Conservation (phyloP, 176 grass and related monocot species). For the Phragmites australis region DNA sequence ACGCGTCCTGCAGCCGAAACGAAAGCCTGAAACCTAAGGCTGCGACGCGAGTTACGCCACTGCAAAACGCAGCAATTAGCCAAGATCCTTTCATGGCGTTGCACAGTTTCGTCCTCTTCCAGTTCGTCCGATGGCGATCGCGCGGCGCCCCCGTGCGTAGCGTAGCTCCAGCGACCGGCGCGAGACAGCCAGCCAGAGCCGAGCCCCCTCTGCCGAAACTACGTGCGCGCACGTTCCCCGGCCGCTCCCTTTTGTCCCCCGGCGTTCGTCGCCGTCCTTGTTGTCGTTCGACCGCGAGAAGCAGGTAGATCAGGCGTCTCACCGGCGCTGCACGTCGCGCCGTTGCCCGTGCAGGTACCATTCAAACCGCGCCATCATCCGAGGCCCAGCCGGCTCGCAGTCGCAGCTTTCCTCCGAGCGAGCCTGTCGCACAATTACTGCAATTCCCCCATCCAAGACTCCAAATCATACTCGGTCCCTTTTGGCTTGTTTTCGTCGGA, state of each 20-base stretch:
- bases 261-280: slow-evolving; percentile 9
- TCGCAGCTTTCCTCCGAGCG: no score
- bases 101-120: background rate
- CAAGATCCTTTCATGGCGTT: background rate
- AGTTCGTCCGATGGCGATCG: slow-evolving; percentile 5
- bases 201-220: no score
- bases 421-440: background rate
- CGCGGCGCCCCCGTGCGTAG: no score
- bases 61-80: background rate
- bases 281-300: background rate
- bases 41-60: background rate
- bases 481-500: slow-evolving; percentile 17
- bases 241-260: background rate
- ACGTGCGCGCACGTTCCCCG: background rate
- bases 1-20: background rate
- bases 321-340: background rate
- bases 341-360: no score
- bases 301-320: background rate
- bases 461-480: background rate
- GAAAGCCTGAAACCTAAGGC: background rate
- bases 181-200: no score
- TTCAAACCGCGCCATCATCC: slow-evolving; percentile 50
- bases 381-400: background rate
- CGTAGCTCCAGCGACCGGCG: no score
- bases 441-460: background rate